Evolutionary conservation across 1,284 basidiomycete genomes (phyloP).

Genomic region (Sporisorium exsertum): DNA sequence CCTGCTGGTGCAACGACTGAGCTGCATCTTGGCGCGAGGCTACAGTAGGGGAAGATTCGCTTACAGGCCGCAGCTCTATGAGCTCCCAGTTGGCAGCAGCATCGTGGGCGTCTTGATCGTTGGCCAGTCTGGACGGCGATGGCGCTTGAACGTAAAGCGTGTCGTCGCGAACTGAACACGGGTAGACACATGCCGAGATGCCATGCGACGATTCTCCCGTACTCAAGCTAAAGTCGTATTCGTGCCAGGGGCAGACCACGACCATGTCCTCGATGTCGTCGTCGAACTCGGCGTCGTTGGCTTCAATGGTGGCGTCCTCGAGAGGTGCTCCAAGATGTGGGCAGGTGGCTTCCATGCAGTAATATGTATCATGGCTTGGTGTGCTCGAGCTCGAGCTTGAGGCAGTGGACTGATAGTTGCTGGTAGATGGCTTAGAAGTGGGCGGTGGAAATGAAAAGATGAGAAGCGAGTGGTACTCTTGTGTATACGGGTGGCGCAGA

Average conservation of each 20-base stretch:
- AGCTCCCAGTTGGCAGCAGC: conserved; percentile 75
- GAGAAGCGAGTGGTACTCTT: conserved; percentile 61
- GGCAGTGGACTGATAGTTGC: no score
- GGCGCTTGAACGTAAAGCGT: conserved; percentile 57
- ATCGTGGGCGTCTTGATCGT: conserved; percentile 7
- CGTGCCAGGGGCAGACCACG: conserved; percentile 78
- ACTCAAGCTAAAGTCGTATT: conserved; percentile 80
- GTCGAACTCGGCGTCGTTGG: conserved; percentile 69
- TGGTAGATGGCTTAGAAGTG: neutral
- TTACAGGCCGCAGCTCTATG: conserved; percentile 81
- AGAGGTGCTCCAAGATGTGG: conserved; percentile 86
- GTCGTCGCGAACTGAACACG: conserved; percentile 74
- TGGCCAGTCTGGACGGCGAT: conserved; percentile 2
- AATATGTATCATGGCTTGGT: conserved; percentile 66
- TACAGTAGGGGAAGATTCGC: conserved; percentile 73
- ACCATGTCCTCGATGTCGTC: conserved; percentile 72
- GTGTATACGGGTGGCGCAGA: conserved; percentile 45
- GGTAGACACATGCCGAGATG: conserved; percentile 81
- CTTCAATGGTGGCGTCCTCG: conserved; percentile 79
- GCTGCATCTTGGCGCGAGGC: conserved; percentile 30
- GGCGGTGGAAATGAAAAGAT: conserved; percentile 56
- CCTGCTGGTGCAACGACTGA: conserved; percentile 32
- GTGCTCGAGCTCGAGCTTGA: conserved; percentile 1
- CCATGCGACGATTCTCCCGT: conserved; percentile 83
- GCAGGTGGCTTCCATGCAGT: conserved; percentile 86